Conservation (phyloP, 1,139 yeast genomes). For the Nakaseomyces glabratus region DNA sequence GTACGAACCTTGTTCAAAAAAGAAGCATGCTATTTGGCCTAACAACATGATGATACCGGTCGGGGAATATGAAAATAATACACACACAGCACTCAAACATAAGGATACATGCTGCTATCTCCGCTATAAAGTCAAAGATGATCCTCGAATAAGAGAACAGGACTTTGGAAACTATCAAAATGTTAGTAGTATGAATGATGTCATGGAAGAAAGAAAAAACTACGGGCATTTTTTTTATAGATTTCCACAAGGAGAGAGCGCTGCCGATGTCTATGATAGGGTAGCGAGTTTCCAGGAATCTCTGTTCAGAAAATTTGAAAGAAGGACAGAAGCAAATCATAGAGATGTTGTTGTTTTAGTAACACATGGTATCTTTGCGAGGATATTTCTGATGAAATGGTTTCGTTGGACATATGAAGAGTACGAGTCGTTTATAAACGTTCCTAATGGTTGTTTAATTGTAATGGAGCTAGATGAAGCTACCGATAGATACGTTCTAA, state of each 20-base stretch:
- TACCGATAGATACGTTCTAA: conserved; percentile 40
- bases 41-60: conserved; percentile 15
- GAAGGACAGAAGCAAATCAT: conserved; percentile 15
- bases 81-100: conserved; percentile 10
- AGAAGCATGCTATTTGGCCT: conserved; percentile 23
- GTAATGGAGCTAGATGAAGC: conserved; percentile 55
- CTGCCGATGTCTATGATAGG: conserved; percentile 89
- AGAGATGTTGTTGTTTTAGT: conserved; percentile 60
- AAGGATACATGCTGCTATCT: conserved; percentile 34
- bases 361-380: conserved; percentile 89
- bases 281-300: conserved; percentile 86
- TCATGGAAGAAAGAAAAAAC: conserved; percentile 70
- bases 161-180: conserved; percentile 87
- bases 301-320: conserved; percentile 66
- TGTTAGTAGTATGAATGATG: conserved; percentile 48
- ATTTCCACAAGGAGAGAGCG: conserved; percentile 89
- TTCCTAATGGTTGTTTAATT: conserved; percentile 75
- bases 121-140: conserved; percentile 56
- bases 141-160: conserved; percentile 85
- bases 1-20: conserved; percentile 21
- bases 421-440: conserved; percentile 71
- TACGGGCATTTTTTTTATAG: conserved; percentile 90
- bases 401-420: conserved; percentile 85
- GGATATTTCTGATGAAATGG: conserved; percentile 90
- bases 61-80: conserved; percentile 23